A percentile compares a stretch with the other conserved stretches of the same genome.
Evolutionary conservation across 2,329 filamentous ascomycete genomes (phyloP).

Genomic region (Fusarium nanum): DNA sequence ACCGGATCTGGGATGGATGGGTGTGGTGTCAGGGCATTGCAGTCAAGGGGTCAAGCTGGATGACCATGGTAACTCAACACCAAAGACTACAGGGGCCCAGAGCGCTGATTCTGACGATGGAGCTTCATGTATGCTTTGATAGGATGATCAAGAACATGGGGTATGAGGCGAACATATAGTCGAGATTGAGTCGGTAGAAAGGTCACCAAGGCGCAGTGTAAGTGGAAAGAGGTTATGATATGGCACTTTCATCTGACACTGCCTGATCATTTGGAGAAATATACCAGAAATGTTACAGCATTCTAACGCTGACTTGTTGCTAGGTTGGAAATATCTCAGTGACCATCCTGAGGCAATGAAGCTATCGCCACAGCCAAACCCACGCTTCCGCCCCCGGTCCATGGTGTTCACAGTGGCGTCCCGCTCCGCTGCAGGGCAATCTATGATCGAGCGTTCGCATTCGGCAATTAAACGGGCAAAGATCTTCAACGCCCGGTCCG

Average conservation of each 20-base stretch:
- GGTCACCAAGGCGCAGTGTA: background rate
- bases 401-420: conserved; percentile 37
- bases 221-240: background rate
- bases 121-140: background rate
- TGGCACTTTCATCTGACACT: background rate
- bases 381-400: conserved; percentile 15
- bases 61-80: conserved; percentile 6
- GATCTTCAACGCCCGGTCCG: conserved; percentile 22
- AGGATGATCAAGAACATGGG: background rate
- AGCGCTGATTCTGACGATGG: background rate
- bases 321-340: background rate
- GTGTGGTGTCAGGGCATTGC: conserved; percentile 4
- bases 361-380: conserved; percentile 30
- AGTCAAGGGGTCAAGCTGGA: conserved; percentile 4
- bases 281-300: background rate
- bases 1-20: background rate
- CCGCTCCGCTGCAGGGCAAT: conserved; percentile 29
- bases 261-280: background rate
- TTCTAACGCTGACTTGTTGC: background rate
- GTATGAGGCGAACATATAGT: background rate
- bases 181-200: background rate
- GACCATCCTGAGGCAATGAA: conserved; percentile 8
- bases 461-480: conserved; percentile 33
- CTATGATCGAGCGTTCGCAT: conserved; percentile 30
- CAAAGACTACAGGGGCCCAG: background rate